Conservation (phyloP, 2,329 filamentous ascomycete species). For the Neocucurbitaria cava region DNA sequence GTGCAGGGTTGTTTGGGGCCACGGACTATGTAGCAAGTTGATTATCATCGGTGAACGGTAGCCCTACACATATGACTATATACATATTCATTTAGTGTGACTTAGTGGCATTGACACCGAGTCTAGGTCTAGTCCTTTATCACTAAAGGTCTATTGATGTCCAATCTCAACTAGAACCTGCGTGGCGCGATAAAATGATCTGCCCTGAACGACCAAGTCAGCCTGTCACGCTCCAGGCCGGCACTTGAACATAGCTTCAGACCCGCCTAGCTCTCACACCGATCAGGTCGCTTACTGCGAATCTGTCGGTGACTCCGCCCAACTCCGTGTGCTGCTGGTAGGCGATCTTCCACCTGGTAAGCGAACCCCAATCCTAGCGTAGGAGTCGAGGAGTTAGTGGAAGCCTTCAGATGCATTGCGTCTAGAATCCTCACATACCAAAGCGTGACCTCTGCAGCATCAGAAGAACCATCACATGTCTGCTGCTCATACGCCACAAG, state of each 20-base stretch:
- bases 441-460: constrained; percentile 18
- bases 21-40: background rate
- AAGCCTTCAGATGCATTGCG: background rate
- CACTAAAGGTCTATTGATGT: background rate
- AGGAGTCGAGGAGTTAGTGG: constrained; percentile 1
- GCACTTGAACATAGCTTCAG: constrained; percentile 1
- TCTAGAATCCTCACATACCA: constrained; percentile 5
- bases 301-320: constrained; percentile 11
- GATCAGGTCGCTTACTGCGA: constrained; percentile 13
- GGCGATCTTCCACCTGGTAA: constrained; percentile 6
- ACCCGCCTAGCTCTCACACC: constrained; percentile 17
- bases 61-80: background rate
- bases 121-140: too few relatives aligned
- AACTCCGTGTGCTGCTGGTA: constrained; percentile 3
- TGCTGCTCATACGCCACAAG: constrained; percentile 4
- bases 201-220: constrained; percentile 3
- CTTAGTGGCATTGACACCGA: too few relatives aligned
- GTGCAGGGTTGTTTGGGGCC: background rate
- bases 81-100: too few relatives aligned
- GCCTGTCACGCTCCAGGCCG: background rate
- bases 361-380: constrained; percentile 18
- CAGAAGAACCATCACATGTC: background rate
- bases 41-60: background rate
- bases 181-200: constrained; percentile 1
- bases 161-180: background rate